Evolutionary conservation across 2,329 filamentous ascomycete species (phyloP), one percentile per base, ranked within the genome.

Genomic region (Xylaria sp.): DNA sequence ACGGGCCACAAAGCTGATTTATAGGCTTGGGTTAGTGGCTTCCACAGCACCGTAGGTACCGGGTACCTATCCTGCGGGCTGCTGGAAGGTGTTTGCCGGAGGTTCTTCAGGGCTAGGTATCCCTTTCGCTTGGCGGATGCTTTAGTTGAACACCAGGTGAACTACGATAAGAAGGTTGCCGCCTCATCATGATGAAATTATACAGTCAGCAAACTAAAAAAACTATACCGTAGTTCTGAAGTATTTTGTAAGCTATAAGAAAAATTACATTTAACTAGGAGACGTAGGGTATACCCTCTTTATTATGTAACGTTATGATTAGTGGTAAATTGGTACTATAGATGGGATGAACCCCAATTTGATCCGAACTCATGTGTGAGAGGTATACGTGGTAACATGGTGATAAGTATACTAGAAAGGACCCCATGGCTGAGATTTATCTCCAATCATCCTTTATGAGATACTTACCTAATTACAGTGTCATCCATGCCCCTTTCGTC

Each of bases 101-200:
- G 44, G 44, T n/a, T 23, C 44, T 6, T 11, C 44, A 48, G 44
- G 44, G 44, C 46, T 46, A 46, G 10, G n/a, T n/a, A 15, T 49
- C 46, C 28, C 46, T 49, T 49, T 49, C 46, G 46, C 46, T 49
- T 49, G 20, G 20, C 11, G 0, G 6, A 48, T 48, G 20, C 44
- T 6, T 46, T 23, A 23, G 44, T 7, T 46, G 38, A 42, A 42
- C 17, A 42, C 17, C 17, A 42, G 7, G 42, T 48, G 20, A 23
- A 7, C 9, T 48, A 23, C n/a, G 4, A 49, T 26, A 26, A 26
- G 23, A 23, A 23, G 23, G 46, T 53, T 33, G 49, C 15, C 28
- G 33, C 49, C 49, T 54, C 51, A 56, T 56, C n/a, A 23, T 56
- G 51, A 56, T 38, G 51, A 38, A 56, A 56, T 33, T 38, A 33